These are phyloP conservation scores for Xylariaceae sp. DNA, from an alignment of 2,329 filamentous ascomycete species.

Conservation along the genomic window DNA sequence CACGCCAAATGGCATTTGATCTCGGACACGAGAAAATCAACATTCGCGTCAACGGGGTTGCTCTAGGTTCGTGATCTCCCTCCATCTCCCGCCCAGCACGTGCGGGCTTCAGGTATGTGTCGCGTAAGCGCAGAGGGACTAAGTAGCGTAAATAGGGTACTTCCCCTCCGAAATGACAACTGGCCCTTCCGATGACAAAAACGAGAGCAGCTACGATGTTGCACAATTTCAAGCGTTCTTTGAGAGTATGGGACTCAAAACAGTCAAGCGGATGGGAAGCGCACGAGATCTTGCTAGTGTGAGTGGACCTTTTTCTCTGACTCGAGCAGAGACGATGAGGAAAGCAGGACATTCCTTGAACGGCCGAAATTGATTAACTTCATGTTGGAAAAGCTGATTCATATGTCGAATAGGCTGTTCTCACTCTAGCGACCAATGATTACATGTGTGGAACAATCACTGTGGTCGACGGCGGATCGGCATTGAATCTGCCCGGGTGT, in stretches of 20 bases:
- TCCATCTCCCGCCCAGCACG: neutral
- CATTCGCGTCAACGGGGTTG: constrained; percentile 28
- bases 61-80: constrained; percentile 18
- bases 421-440: constrained; percentile 27
- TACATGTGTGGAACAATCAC: constrained; percentile 26
- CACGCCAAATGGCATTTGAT: constrained; percentile 27
- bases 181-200: constrained; percentile 18
- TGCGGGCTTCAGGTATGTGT: neutral
- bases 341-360: neutral
- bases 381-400: neutral
- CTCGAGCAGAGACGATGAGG: neutral
- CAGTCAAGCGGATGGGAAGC: constrained; percentile 24
- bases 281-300: constrained; percentile 27
- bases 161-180: constrained; percentile 30
- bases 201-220: constrained; percentile 18
- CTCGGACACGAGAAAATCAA: constrained; percentile 26
- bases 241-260: constrained; percentile 15
- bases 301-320: constrained; percentile 6
- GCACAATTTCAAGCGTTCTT: constrained; percentile 17
- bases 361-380: neutral
- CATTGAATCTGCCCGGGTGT: constrained; percentile 19
- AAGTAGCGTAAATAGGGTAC: constrained; percentile 17
- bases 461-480: constrained; percentile 25
- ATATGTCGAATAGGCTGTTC: constrained; percentile 20
- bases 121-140: too few relatives aligned